phyloP scores from a whole-genome alignment of 192 early-diverging fungal species.

The Backusella mclennaniae region DNA sequence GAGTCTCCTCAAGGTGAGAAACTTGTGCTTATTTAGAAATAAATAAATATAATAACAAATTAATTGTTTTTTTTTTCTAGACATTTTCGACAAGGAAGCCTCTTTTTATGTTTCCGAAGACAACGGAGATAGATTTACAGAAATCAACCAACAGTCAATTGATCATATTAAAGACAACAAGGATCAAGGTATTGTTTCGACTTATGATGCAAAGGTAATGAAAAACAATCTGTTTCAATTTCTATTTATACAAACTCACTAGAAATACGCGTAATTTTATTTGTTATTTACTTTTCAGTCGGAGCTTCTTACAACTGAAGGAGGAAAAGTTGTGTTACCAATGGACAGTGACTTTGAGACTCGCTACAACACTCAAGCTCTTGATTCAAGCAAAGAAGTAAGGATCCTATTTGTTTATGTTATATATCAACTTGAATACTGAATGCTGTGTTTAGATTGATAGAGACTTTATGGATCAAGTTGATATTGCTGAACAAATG shows the following conservation, averaged over 20 bases:
- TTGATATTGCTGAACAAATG: conserved; percentile 3
- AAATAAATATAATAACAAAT: background rate
- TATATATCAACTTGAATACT: background rate
- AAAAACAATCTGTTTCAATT: background rate
- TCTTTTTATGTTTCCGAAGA: conserved; percentile 20
- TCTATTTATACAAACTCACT: too few relatives aligned
- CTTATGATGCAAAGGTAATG: too few relatives aligned
- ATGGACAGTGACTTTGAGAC: conserved; percentile 15
- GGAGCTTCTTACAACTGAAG: conserved; percentile 3
- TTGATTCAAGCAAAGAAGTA: conserved; percentile 25
- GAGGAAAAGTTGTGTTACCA: background rate
- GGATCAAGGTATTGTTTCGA: background rate
- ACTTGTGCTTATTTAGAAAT: background rate
- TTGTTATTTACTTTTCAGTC: conserved; percentile 1
- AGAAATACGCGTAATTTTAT: conserved; percentile 2
- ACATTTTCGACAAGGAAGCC: conserved; percentile 1
- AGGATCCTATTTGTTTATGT: too few relatives aligned
- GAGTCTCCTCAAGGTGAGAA: conserved; percentile 16
- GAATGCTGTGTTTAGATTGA: conserved; percentile 9
- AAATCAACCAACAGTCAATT: background rate
- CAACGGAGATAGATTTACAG: conserved; percentile 2
- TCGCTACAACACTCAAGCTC: background rate
- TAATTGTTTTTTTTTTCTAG: background rate
- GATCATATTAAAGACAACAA: background rate
- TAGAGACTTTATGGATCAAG: conserved; percentile 20